Conservation (phyloP, 148 eudicot species). For the Amaranthus cruentus region DNA sequence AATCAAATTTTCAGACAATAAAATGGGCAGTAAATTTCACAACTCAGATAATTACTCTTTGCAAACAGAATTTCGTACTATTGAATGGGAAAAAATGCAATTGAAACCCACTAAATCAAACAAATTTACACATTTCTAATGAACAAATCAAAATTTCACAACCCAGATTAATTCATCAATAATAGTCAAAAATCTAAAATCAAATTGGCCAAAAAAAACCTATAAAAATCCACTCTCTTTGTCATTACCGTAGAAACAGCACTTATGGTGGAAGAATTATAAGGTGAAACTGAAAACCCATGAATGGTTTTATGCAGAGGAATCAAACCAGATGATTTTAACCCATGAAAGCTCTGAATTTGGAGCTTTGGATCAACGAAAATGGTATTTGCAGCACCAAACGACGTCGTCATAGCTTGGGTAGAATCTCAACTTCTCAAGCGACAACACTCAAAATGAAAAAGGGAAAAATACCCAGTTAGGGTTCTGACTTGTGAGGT, state of each 20-base stretch:
- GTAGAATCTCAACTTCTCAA: background rate
- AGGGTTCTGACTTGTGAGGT: background rate
- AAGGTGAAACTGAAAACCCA: slow-evolving; percentile 32
- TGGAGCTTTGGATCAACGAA: slow-evolving; percentile 45
- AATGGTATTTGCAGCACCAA: slow-evolving; percentile 45
- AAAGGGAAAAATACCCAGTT: background rate
- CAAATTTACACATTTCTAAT: no score
- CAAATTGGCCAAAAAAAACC: background rate
- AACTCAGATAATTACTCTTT: no score
- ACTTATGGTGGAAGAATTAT: slow-evolving; percentile 36
- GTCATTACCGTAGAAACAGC: slow-evolving; percentile 68
- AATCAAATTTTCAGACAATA: background rate
- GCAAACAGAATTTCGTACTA: background rate
- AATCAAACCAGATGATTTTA: slow-evolving; percentile 31
- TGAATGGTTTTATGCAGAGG: slow-evolving; percentile 25
- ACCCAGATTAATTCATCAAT: no score
- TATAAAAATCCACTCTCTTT: no score
- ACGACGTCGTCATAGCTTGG: slow-evolving; percentile 49
- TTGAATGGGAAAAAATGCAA: background rate
- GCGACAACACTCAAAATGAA: slow-evolving; percentile 8
- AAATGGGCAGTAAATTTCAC: background rate
- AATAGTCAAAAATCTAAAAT: background rate
- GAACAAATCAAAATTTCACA: no score
- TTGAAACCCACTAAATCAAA: no score
- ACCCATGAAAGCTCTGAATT: slow-evolving; percentile 42